These are phyloP conservation scores for Nissolia schottii DNA, from an alignment of 306 rosid genomes.

Conservation along the genomic window DNA sequence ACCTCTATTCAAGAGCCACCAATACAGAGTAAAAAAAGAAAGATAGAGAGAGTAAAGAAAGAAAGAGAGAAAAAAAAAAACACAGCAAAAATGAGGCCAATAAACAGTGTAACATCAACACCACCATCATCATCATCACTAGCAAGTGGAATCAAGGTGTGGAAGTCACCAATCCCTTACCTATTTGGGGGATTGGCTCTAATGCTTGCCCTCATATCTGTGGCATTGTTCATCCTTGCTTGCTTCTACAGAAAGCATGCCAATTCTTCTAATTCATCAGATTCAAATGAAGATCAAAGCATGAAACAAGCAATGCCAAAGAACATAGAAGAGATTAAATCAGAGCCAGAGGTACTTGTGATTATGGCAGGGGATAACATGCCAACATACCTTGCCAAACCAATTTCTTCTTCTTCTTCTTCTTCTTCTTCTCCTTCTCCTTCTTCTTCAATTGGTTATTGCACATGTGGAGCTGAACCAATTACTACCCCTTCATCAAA, in stretches of 20 bases:
- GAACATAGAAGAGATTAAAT: background rate
- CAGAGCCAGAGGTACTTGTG: conserved; percentile 35
- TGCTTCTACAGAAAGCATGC: conserved; percentile 49
- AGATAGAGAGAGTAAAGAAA: background rate
- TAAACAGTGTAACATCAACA: conserved; percentile 31
- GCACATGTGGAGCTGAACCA: conserved; percentile 25
- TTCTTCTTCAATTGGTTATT: conserved; percentile 4
- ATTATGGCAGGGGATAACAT: conserved; percentile 40
- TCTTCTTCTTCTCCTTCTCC: background rate
- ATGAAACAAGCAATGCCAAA: conserved; percentile 29
- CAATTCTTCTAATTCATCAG: conserved; percentile 11
- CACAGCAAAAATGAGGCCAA: conserved; percentile 37
- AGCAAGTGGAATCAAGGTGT: conserved; percentile 17
- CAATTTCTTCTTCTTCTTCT: conserved; percentile 11
- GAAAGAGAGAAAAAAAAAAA: background rate
- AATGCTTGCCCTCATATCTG: conserved; percentile 49
- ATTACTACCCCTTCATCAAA: background rate
- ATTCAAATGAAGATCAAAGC: conserved; percentile 2
- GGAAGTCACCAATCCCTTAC: conserved; percentile 81
- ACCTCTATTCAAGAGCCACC: conserved; percentile 7
- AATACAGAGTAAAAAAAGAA: background rate
- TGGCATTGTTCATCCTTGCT: conserved; percentile 62
- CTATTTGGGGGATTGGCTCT: conserved; percentile 68
- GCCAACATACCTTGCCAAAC: conserved; percentile 41
- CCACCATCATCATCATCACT: conserved; percentile 16